Base-by-base conservation (phyloP, 805 yeast species). In the Zygoascus bituminiphila region DNA sequence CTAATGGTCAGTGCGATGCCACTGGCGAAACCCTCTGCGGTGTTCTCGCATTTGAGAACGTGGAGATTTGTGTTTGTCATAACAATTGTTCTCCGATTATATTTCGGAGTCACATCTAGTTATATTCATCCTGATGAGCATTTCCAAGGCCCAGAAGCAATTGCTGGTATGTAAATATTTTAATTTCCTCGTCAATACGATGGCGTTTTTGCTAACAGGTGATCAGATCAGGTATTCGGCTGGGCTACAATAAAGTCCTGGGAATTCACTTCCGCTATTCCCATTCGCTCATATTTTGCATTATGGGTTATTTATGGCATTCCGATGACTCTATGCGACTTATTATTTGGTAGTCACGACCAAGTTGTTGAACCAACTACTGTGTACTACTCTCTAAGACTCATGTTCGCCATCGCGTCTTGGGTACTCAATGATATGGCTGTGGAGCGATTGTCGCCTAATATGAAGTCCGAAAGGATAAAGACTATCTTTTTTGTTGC, bases 61-160 rank as follows among this genome's bases (percentile, higher is more conserved):
- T 77, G 84, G 82, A 66, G 85, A 52, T 59, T 58, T 19, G 58
- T 74, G 4, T 74, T 78, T 55, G 49, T 76, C 8, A 19, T 69
- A 10, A 62, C 77, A 8, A 64, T 80, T 2, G 71, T 71, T 0
- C 56, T 77, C 23, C 62, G 87, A 45, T 65, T 83, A 20, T 67
- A 75, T 22, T 68, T 87, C 41, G 80, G 84, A 0, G 61, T 84
- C 1, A 78, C 83, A 48, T 74, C 83, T 25, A 86, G 96, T 0
- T 93, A 94, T 61, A 81, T 93, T 43, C 99, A 94, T 57, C 99
- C 99, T 0, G 99, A 93, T 70, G 99, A 93, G 67, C 96, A 89
- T 63, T 86, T 87, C 62, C 99, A 94, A 63, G 77, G 82, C n/a
- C 76, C 94, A 43, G 94, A 88, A 62, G 82, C 84, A 0, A 59